phyloP scores from a whole-genome alignment of 2,329 filamentous ascomycete genomes.

The Botrytis byssoidea region DNA sequence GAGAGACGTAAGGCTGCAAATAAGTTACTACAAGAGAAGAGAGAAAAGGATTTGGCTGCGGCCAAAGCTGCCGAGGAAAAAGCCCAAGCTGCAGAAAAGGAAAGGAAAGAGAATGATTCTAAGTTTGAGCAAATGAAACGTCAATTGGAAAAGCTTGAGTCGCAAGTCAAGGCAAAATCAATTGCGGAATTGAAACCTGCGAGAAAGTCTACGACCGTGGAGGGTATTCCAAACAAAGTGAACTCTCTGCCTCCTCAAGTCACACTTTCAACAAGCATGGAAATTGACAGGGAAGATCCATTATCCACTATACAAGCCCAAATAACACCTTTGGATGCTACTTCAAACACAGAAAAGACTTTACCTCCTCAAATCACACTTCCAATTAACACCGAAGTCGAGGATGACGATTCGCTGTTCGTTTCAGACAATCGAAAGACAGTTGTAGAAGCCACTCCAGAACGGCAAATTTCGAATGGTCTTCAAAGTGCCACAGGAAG shows the following conservation, averaged over 20 bases:
- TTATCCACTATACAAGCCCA: background rate
- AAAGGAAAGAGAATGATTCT: background rate
- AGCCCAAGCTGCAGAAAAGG: slow-evolving; percentile 16
- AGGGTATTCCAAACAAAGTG: background rate
- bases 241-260: background rate
- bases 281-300: background rate
- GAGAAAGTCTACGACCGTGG: background rate
- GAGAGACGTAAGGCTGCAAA: slow-evolving; percentile 19
- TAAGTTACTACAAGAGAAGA: slow-evolving; percentile 18
- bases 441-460: background rate
- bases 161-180: background rate
- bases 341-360: background rate
- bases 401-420: slow-evolving; percentile 26
- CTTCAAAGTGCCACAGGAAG: background rate
- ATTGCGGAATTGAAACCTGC: background rate
- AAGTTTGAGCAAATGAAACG: background rate
- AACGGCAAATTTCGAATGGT: background rate
- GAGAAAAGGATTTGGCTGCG: slow-evolving; percentile 19
- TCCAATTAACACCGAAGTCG: slow-evolving; percentile 1
- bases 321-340: background rate
- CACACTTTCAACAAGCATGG: background rate
- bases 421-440: slow-evolving; percentile 10
- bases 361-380: background rate
- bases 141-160: background rate
- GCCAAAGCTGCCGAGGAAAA: slow-evolving; percentile 12